A percentile compares a stretch with the other conserved stretches of the same genome.
Conservation (phyloP, 2,329 filamentous ascomycete species). For the Huntiella decipiens region DNA sequence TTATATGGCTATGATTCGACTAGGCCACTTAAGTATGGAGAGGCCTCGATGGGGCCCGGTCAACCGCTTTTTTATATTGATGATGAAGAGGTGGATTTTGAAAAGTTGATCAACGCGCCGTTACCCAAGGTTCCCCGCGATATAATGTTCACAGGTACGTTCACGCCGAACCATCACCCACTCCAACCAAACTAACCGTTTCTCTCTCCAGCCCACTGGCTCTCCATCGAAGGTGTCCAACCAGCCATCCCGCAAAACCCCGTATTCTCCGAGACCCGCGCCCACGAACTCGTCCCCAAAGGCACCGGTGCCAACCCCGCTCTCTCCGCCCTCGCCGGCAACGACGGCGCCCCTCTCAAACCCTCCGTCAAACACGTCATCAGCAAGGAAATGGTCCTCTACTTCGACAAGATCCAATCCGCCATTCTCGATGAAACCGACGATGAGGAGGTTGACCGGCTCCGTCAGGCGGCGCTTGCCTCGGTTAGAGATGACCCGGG, state of each 20-base stretch:
- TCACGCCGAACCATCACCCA: background rate
- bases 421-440: slow-evolving; percentile 77
- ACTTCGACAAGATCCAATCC: slow-evolving; percentile 86
- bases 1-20: slow-evolving; percentile 93
- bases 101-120: slow-evolving; percentile 94
- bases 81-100: slow-evolving; percentile 96
- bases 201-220: slow-evolving; percentile 59
- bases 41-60: slow-evolving; percentile 80
- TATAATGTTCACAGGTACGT: slow-evolving; percentile 69
- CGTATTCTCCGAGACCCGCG: slow-evolving; percentile 62
- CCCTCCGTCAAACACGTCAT: slow-evolving; percentile 90
- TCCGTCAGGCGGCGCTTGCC: slow-evolving; percentile 68
- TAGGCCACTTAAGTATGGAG: slow-evolving; percentile 72
- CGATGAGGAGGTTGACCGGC: slow-evolving; percentile 51
- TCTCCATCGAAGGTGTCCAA: slow-evolving; percentile 92
- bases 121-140: slow-evolving; percentile 88
- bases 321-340: slow-evolving; percentile 48
- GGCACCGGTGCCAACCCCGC: slow-evolving; percentile 71
- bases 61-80: slow-evolving; percentile 95
- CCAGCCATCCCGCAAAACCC: slow-evolving; percentile 94
- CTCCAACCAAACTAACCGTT: slow-evolving; percentile 7
- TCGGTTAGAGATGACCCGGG: slow-evolving; percentile 79
- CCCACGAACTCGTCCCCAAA: slow-evolving; percentile 75
- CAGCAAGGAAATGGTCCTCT: slow-evolving; percentile 86
- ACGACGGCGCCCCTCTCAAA: slow-evolving; percentile 39